A percentile compares a stretch with the other conserved stretches of the same genome.
These are phyloP conservation scores for Fusarium fujikuroi DNA, from an alignment of 2,329 filamentous ascomycete species.

Conservation along the genomic window DNA sequence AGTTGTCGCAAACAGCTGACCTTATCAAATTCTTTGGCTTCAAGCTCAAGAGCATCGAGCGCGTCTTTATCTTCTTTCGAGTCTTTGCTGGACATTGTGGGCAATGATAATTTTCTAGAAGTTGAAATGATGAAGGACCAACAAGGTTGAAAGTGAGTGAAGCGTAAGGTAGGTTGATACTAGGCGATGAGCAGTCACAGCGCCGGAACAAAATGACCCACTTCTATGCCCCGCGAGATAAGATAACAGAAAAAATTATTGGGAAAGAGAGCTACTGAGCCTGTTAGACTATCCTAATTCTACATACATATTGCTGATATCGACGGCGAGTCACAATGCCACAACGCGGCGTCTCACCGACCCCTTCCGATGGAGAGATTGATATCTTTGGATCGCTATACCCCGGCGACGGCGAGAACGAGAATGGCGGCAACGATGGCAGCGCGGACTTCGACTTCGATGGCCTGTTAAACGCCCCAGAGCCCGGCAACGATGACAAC, in stretches of 20 bases:
- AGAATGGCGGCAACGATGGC: slow-evolving; percentile 49
- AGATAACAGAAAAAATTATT: slow-evolving; percentile 54
- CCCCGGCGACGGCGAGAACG: slow-evolving; percentile 66
- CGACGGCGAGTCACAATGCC: slow-evolving; percentile 64
- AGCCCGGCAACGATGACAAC: slow-evolving; percentile 64
- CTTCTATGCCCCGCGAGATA: slow-evolving; percentile 51
- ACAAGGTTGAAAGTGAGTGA: slow-evolving; percentile 6
- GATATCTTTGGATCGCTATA: slow-evolving; percentile 88
- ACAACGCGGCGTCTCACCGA: slow-evolving; percentile 79
- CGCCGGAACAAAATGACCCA: slow-evolving; percentile 27
- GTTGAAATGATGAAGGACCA: slow-evolving; percentile 16
- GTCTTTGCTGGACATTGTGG: slow-evolving; percentile 52
- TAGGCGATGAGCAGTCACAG: slow-evolving; percentile 6
- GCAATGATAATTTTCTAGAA: background rate
- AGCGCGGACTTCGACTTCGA: slow-evolving; percentile 65
- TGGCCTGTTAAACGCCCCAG: slow-evolving; percentile 67
- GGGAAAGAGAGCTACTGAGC: slow-evolving; percentile 31
- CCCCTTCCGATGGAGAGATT: slow-evolving; percentile 87
- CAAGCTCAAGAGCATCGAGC: slow-evolving; percentile 82
- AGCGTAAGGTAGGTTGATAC: background rate
- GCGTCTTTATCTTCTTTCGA: slow-evolving; percentile 74
- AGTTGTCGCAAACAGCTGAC: slow-evolving; percentile 57
- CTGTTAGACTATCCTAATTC: slow-evolving; percentile 9
- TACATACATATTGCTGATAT: slow-evolving; percentile 11
- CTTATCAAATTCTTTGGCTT: slow-evolving; percentile 93